Conservation (phyloP, 805 yeast genomes). For the Starmerella vaccinii region DNA sequence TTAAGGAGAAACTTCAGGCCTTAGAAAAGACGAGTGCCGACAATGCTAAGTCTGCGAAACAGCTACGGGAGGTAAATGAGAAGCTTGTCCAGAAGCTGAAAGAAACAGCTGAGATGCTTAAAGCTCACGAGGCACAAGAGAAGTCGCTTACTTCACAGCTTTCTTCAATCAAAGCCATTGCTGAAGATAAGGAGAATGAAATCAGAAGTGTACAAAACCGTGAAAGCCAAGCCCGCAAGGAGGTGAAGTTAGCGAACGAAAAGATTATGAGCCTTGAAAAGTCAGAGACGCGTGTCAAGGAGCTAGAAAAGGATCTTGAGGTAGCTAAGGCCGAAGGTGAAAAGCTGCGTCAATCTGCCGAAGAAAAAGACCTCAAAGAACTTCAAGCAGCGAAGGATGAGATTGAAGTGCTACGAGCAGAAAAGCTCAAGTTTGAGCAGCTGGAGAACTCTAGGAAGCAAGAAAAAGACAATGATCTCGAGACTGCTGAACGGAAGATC, state of each 20-base stretch:
- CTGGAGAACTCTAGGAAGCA: not conserved
- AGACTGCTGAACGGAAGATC: not conserved
- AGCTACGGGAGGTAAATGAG: slow-evolving; percentile 30
- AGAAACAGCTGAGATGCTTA: slow-evolving; percentile 22
- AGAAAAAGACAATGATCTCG: not conserved
- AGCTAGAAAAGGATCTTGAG: not conserved
- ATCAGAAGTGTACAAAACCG: slow-evolving; percentile 6
- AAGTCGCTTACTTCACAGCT: slow-evolving; percentile 14
- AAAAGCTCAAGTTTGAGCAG: not conserved
- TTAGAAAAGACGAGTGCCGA: slow-evolving; percentile 25
- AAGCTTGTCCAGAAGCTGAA: slow-evolving; percentile 39
- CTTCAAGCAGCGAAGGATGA: not conserved
- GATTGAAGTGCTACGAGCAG: not conserved
- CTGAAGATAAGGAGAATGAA: slow-evolving; percentile 9
- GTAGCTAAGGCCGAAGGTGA: not conserved
- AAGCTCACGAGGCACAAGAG: slow-evolving; percentile 23
- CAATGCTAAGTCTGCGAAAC: slow-evolving; percentile 25
- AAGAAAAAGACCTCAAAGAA: not conserved
- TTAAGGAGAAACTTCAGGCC: slow-evolving; percentile 26
- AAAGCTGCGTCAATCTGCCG: not conserved
- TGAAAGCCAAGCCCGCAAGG: slow-evolving; percentile 12
- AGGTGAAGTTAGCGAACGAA: slow-evolving; percentile 6
- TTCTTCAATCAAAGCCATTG: slow-evolving; percentile 7
- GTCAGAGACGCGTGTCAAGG: not conserved
- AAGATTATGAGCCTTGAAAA: not conserved